Percentiles rank a stretch among this genome's conserved stretches.
These are phyloP conservation scores for Vitis labrusca DNA, from an alignment of 164 flowering plant species.

Conservation along the genomic window DNA sequence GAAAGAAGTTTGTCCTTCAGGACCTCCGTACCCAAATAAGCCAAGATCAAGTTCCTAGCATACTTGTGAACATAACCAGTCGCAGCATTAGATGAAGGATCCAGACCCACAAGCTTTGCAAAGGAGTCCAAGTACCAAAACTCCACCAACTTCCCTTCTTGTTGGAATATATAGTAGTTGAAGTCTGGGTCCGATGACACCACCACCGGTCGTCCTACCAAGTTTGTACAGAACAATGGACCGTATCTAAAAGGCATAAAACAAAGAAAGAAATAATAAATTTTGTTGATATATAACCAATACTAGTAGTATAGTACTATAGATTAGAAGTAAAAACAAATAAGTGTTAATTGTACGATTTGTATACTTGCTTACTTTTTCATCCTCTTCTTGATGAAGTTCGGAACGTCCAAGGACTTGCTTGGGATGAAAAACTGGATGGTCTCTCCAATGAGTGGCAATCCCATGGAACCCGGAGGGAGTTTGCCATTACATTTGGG, in stretches of 20 bases:
- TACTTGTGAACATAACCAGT: constrained; percentile 3
- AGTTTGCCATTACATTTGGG: not conserved
- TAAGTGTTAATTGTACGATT: not conserved
- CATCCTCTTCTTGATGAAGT: constrained; percentile 32
- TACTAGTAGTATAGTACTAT: too few relatives aligned
- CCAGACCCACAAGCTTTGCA: not conserved
- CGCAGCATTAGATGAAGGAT: not conserved
- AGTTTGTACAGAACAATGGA: constrained; percentile 12
- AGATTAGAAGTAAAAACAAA: not conserved
- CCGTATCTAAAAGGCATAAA: constrained; percentile 3
- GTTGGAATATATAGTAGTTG: constrained; percentile 9
- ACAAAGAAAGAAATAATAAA: not conserved
- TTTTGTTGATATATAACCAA: too few relatives aligned
- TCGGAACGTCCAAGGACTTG: constrained; percentile 23
- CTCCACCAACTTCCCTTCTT: constrained; percentile 14
- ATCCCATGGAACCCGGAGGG: constrained; percentile 43
- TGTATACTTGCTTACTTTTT: constrained; percentile 20
- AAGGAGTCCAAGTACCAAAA: constrained; percentile 22
- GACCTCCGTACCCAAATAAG: not conserved
- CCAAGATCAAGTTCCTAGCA: not conserved
- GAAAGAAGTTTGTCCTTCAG: not conserved
- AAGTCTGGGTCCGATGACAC: constrained; percentile 3
- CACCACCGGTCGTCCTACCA: constrained; percentile 10
- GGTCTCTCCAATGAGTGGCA: constrained; percentile 43
- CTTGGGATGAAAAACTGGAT: constrained; percentile 27